A percentile compares a stretch with the other conserved stretches of the same genome.
Evolutionary conservation across 2,329 filamentous ascomycete genomes (phyloP).

Genomic region (Neophaeococcomyces aloes): DNA sequence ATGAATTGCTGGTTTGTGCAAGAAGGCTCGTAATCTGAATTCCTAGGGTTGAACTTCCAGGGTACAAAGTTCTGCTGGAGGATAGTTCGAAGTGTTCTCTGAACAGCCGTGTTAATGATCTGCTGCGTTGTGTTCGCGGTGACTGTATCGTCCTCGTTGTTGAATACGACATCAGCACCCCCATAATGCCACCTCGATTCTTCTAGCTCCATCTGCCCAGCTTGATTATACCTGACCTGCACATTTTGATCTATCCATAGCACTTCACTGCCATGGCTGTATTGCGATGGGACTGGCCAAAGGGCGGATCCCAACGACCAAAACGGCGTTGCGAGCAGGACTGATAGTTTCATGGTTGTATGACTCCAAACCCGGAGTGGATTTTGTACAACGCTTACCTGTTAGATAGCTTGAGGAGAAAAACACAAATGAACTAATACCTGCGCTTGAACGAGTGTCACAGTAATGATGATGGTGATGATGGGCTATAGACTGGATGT

Average conservation of each 20-base stretch:
- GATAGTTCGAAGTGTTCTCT: slow-evolving; percentile 2
- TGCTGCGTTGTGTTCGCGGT: neutral
- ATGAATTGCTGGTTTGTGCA: slow-evolving; percentile 10
- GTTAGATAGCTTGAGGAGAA: no score
- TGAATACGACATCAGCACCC: neutral
- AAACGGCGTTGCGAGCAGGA: neutral
- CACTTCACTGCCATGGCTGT: neutral
- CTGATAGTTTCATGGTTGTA: slow-evolving; percentile 4
- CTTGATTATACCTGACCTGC: neutral
- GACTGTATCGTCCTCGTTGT: neutral
- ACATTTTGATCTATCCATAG: slow-evolving; percentile 5
- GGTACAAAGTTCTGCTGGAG: slow-evolving; percentile 21
- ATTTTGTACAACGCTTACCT: neutral
- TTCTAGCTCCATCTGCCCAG: neutral
- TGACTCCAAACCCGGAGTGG: neutral
- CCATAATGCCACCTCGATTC: neutral
- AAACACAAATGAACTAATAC: no score
- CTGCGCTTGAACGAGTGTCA: no score
- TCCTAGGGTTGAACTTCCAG: slow-evolving; percentile 24
- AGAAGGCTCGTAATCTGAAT: slow-evolving; percentile 21
- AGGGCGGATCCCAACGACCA: neutral
- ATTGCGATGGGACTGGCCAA: slow-evolving; percentile 2
- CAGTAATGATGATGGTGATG: no score
- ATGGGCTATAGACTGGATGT: no score
- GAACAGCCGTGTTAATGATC: neutral